Percentiles rank a stretch among this genome's conserved stretches.
Conservation (phyloP, 73 alveolate genomes). For the Paramecium biaurelia region DNA sequence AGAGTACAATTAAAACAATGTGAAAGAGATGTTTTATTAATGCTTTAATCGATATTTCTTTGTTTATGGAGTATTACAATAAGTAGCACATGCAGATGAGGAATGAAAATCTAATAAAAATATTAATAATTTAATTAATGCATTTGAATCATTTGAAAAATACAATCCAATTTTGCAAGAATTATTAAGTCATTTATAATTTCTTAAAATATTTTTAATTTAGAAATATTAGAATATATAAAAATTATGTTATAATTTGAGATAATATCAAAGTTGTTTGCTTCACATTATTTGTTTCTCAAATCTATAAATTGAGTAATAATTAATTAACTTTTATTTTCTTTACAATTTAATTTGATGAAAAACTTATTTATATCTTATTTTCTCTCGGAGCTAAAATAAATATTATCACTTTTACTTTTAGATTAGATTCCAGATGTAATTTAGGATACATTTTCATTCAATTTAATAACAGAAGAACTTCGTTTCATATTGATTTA, state of each 20-base stretch:
- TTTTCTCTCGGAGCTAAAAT: not conserved
- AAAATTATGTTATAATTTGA: not conserved
- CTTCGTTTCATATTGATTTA: not conserved
- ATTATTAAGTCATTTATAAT: not conserved
- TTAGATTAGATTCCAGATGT: not conserved
- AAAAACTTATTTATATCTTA: not conserved
- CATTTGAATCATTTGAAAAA: not conserved
- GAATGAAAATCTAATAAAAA: not conserved
- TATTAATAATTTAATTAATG: not conserved
- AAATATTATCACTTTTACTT: not conserved
- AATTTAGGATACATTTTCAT: not conserved
- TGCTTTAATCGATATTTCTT: constrained; percentile 28
- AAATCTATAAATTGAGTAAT: not conserved
- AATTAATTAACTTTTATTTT: not conserved
- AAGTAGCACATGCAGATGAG: not conserved
- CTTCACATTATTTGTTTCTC: not conserved
- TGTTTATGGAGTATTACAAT: constrained; percentile 10
- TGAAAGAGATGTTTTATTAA: constrained; percentile 4
- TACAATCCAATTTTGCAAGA: not conserved
- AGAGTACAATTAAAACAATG: not conserved
- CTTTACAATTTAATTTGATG: not conserved
- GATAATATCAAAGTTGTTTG: not conserved
- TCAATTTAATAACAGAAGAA: not conserved
- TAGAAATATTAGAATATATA: not conserved
- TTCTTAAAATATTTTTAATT: not conserved